Base-by-base conservation (phyloP, 768 basidiomycete species). In the Mycena vulgaris region DNA sequence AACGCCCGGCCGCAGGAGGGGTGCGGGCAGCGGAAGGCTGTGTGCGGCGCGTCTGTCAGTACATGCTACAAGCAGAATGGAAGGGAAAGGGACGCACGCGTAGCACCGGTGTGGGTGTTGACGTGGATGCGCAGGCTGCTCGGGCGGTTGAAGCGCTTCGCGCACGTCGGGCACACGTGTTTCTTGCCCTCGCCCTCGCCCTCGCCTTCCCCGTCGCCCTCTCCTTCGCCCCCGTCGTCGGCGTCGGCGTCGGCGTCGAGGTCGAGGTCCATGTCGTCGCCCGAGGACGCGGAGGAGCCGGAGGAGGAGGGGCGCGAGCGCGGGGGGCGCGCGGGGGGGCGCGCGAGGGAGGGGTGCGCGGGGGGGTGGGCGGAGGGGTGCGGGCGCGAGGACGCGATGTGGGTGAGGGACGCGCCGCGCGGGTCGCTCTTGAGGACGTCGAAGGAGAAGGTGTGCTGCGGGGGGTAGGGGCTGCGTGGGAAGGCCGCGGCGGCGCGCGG, bases 1-100 rank as follows among this genome's bases (percentile, higher is more conserved):
- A 95, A 95, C 68, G 91, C 88, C 37, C 92, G 87, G 42, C 90
- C 91, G 77, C 93, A 94, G 48, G 89, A 87, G 8, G 90, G 91
- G 84, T 84, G 92, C 5, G 92, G 91, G 74, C 93, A 95, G 47
- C 87, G 84, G 81, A 92, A 93, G 23, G 93, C 94, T 68, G 23
- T 28, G 17, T 5, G 31, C 21, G n/a, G 17, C 13, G 39, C 23
- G 6, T 60, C 3, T 5, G 27, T 47, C 10, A 28, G 27, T 23
- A 28, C 21, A 28, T 49, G 45, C 5, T 4, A 63, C 3, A 17
- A 30, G 25, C 17, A n/a, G 17, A 5, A 1, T 21, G 10, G 7
- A 1, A 23, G n/a, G 21, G 16, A 28, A 40, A 14, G 19, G 8
- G 25, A 67, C 90, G 77, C 76, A 92, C 91, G 91, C 69, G 89